Conservation (phyloP, 2,329 filamentous ascomycete genomes). For the Fusarium sp. region DNA sequence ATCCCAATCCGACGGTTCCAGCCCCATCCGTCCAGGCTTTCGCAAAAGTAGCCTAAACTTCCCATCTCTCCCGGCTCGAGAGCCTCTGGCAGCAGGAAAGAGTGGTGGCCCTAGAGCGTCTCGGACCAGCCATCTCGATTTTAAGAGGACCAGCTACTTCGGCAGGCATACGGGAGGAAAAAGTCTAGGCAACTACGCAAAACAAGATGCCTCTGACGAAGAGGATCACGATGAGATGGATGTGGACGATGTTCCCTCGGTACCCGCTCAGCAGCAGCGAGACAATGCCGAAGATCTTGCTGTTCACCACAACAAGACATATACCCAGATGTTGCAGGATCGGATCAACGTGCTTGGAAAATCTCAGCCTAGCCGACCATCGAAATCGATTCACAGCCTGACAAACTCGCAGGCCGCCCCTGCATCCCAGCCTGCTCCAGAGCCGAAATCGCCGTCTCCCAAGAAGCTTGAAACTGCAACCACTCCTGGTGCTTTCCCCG, state of each 20-base stretch:
- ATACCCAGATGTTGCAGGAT: constrained; percentile 93
- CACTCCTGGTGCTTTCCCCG: constrained; percentile 70
- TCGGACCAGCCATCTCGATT: constrained; percentile 81
- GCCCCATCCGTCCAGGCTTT: constrained; percentile 78
- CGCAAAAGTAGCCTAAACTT: constrained; percentile 97
- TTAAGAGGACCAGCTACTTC: constrained; percentile 78
- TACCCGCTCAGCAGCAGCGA: constrained; percentile 38
- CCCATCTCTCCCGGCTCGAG: constrained; percentile 89
- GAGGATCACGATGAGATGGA: constrained; percentile 65
- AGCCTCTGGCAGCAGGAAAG: constrained; percentile 86
- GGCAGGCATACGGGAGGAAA: constrained; percentile 78
- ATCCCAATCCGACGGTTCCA: constrained; percentile 76
- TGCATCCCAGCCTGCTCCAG: constrained; percentile 43
- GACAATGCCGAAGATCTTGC: constrained; percentile 59
- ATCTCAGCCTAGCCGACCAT: constrained; percentile 60
- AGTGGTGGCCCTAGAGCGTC: constrained; percentile 80
- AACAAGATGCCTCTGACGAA: constrained; percentile 57
- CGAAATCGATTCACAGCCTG: constrained; percentile 59
- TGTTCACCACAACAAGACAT: constrained; percentile 79
- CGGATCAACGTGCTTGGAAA: constrained; percentile 83
- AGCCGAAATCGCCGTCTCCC: constrained; percentile 44
- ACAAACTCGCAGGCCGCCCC: constrained; percentile 45
- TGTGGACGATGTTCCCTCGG: constrained; percentile 56
- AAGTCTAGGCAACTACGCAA: constrained; percentile 67
- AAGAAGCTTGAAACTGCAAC: constrained; percentile 48